Base-by-base conservation (phyloP, 768 basidiomycete genomes). In the Coprinopsis cinerea region DNA sequence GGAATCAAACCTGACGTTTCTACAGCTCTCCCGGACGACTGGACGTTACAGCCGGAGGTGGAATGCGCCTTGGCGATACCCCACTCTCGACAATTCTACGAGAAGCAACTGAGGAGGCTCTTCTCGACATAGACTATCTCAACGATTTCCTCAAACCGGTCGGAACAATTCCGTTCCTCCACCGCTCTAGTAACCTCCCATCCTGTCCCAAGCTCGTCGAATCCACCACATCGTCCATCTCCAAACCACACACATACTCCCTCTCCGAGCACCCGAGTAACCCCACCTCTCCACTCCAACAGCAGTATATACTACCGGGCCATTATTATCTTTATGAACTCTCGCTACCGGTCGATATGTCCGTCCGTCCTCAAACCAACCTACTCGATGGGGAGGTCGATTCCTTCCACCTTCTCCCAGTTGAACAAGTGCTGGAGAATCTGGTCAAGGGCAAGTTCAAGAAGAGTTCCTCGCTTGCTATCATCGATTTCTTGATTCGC, bases 321-420 rank as follows among this genome's bases (percentile, higher is more conserved):
- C 58, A 73, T 17, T 75, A 75, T 54, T 70, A 72, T 49, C 64
- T 71, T 28, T 75, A 69, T 44, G 73, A 75, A 30, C 64, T 76
- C 10, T 64, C 66, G 11, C 60, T 75, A 10, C 72, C 69, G 0
- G 47, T 59, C 4, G 64, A 73, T 49, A 62, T 62, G 1, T 49
- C 62, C 11, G 53, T 70, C 28, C 45, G 52, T 1, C 74, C 73
- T 2, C 57, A 60, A 35, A 63, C 63, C 28, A 75, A 75, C 48
- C 52, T 56, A 27, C 54, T 61, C 10, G 72, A 75, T 26, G 70
- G 71, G 2, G 72, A 75, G 51, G 73, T 75, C 6, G 72, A 73
- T 51, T 57, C 59, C 7, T 75, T 75, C 47, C 61, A 64, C 49
- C 52, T 74, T 25, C 64, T 75, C 59, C 64, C 63, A 18, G 54